Base-by-base conservation (phyloP, 495 filamentous ascomycete genomes). In the Aspergillus sclerotiicarbonarius region DNA sequence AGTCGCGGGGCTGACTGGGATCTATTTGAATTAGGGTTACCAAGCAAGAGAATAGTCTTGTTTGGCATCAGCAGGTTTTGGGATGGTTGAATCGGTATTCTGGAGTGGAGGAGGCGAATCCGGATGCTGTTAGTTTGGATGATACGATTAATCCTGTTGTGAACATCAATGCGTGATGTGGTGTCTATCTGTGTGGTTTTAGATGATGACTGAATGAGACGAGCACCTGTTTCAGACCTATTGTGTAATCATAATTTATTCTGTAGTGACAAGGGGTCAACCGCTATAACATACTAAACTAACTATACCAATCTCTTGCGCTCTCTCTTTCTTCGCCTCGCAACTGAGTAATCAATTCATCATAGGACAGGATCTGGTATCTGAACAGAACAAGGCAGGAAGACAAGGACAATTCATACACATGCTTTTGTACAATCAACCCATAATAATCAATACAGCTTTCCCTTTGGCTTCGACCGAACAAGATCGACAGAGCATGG, bases 11-110 rank as follows among this genome's bases (percentile, higher is more conserved):
- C 16, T 35, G 33, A 35, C 33, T 35, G 8, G 8, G 3, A 25
- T 25, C 13, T 9, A 7, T 9, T 13, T 30, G n/a, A n/a, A n/a
- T 21, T 58, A 74, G 70, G 70, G 74, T 79, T 4, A 41, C 65
- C 10, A 65, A 70, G 9, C 63, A 62, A 16, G 78, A 79, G 57
- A 81, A 81, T 59, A 71, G 67, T 20, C 61, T 78, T 16, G 74
- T 79, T 12, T 81, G 78, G 78, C 74, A 81, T 39, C 66, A 71
- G 30, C 76, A 78, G 65, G 76, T 80, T 8, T 67, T 78, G 35
- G 77, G 77, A 16, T 81, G 76, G 76, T 66, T 81, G 55, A 81
- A 81, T 55, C 62, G 67, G 58, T 80, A 74, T 45, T 67, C 70
- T 1, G 71, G 71, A 3, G 46, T 75, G 21, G 65, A 54, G 33